These are phyloP conservation scores for Scleroderma citrinum DNA, from an alignment of 768 basidiomycete species.

Conservation along the genomic window DNA sequence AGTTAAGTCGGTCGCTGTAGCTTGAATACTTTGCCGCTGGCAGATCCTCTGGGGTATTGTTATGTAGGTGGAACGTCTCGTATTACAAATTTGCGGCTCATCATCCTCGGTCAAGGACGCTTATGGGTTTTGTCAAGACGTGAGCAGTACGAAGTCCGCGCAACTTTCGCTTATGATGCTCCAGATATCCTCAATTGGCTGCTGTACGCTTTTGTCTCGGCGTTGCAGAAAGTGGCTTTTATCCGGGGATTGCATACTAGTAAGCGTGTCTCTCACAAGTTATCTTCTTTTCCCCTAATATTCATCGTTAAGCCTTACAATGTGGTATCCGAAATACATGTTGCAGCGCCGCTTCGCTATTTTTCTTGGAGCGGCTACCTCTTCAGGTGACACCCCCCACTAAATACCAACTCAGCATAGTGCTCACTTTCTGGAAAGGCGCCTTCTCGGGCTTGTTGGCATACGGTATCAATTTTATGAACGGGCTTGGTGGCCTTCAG, in stretches of 20 bases:
- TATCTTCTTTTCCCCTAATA: background rate
- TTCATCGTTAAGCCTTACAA: constrained; percentile 36
- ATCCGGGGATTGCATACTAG: constrained; percentile 71
- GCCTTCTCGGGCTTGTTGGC: constrained; percentile 53
- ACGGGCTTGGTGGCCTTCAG: constrained; percentile 35
- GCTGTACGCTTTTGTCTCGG: constrained; percentile 51
- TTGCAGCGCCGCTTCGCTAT: constrained; percentile 50
- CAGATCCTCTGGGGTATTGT: constrained; percentile 58
- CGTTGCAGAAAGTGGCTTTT: constrained; percentile 59
- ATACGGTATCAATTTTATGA: constrained; percentile 48
- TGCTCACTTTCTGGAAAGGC: constrained; percentile 8
- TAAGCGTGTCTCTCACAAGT: constrained; percentile 19
- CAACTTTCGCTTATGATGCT: background rate
- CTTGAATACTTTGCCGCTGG: background rate
- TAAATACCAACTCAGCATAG: background rate
- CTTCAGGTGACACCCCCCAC: constrained; percentile 34
- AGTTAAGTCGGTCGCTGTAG: background rate
- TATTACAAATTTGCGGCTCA: background rate
- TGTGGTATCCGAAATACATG: constrained; percentile 58
- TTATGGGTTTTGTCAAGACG: constrained; percentile 44
- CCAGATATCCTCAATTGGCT: constrained; percentile 53
- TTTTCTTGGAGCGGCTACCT: constrained; percentile 56
- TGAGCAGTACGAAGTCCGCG: constrained; percentile 17
- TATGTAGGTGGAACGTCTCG: constrained; percentile 35
- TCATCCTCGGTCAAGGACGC: background rate